Base-by-base conservation (phyloP, 805 yeast genomes). In the Myxozyma lipomycoides region DNA sequence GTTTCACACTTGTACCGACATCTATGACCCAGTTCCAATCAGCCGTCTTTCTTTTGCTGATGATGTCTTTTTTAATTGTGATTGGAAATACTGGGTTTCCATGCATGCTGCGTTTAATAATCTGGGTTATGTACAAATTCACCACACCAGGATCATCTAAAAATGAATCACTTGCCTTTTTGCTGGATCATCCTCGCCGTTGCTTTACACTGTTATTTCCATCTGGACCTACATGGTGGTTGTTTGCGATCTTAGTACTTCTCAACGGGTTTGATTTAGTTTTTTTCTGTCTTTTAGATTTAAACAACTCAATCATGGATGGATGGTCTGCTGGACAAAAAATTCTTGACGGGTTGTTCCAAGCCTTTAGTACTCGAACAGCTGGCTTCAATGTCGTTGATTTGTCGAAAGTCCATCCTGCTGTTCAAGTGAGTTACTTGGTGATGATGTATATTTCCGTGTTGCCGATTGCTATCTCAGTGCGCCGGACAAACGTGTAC, bases 371-470 rank as follows among this genome's bases (percentile, higher is more conserved):
- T 45, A 88, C 97, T 0, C 80, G 99, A 72, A 93, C 98, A 1
- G 96, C 96, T 0, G 99, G 99, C 0, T 83, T 93, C 59, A 60
- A 85, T 0, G 84, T 85, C 36, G 78, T 90, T 23, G 81, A 84
- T 64, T 68, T 93, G 36, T 71, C 87, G 1, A 65, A 67, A 38
- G 72, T 93, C 40, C 93, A 89, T 62, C 93, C 97, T 0, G 93
- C 96, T 0, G 86, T 91, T 45, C 96, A 89, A 67, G 95, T 93
- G 25, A 82, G 93, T 61, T 93, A 93, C 66, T 77, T 88, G 82
- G 77, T 93, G 53, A 91, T 93, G 98, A 93, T 93, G 98, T 93
- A 93, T 70, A 89, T 93, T 24, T 91, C 98, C 15, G 97, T 91
- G 40, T 74, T 90, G 64, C 99, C 99, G 1, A 73, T 93, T 61